These are phyloP conservation scores for Aspergillus quadrilineatus DNA, from an alignment of 2,329 filamentous ascomycete genomes.

Conservation along the genomic window DNA sequence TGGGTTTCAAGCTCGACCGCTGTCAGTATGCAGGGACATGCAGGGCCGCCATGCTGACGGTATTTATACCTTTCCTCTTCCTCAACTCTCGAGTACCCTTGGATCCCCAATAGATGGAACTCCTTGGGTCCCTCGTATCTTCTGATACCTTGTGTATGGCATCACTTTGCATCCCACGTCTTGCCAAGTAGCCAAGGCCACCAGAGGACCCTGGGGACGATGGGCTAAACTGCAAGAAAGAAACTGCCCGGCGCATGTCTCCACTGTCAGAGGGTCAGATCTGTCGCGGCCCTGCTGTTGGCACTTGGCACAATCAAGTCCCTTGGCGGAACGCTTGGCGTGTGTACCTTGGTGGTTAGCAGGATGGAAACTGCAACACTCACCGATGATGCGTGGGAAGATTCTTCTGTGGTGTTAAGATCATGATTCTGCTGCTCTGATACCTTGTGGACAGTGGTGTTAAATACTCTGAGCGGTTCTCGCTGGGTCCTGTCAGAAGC, in stretches of 20 bases:
- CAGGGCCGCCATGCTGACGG: background rate
- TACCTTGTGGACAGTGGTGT: constrained; percentile 6
- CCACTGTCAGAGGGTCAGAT: background rate
- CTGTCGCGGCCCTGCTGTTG: background rate
- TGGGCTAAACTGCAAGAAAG: background rate
- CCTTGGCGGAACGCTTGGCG: constrained; percentile 22
- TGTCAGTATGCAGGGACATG: constrained; percentile 5
- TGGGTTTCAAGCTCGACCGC: background rate
- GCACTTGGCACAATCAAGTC: background rate
- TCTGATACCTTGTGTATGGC: background rate
- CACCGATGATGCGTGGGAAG: background rate
- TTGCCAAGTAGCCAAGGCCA: constrained; percentile 13
- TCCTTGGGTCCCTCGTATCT: background rate
- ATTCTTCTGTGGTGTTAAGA: constrained; percentile 1
- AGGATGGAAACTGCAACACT: constrained; percentile 7
- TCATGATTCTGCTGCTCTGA: background rate
- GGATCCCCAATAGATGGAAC: constrained; percentile 7
- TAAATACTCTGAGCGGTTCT: constrained; percentile 4
- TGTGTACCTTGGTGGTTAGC: constrained; percentile 24
- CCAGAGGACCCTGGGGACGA: constrained; percentile 15
- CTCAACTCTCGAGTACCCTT: constrained; percentile 14
- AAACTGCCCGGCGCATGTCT: background rate
- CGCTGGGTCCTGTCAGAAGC: background rate
- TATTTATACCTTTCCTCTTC: constrained; percentile 8
- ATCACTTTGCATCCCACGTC: constrained; percentile 2